Evolutionary conservation across 441 rosid genomes (phyloP).

Genomic region (Gossypium laxum): DNA sequence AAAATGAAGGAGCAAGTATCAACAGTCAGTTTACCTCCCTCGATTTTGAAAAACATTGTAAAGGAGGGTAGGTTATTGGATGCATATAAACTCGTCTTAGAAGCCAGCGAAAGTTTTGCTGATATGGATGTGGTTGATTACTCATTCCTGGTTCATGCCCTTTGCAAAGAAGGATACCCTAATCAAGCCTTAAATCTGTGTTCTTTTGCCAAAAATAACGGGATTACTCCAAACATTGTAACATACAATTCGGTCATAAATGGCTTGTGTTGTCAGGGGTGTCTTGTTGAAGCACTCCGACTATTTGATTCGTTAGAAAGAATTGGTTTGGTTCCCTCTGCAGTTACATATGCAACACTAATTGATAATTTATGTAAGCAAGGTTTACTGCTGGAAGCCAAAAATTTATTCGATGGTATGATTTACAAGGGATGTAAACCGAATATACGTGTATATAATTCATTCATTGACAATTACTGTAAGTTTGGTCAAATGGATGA

Average conservation of each 20-base stretch:
- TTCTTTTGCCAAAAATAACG: conserved; percentile 40
- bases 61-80: conserved; percentile 42
- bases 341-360: conserved; percentile 48
- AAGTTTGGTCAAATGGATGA: conserved; percentile 53
- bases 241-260: conserved; percentile 60
- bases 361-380: conserved; percentile 61
- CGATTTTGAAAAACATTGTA: conserved; percentile 37
- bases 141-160: conserved; percentile 49
- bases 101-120: conserved; percentile 32
- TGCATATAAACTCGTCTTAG: conserved; percentile 48
- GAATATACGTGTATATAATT: conserved; percentile 47
- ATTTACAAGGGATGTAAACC: conserved; percentile 35
- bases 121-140: conserved; percentile 53
- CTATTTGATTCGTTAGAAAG: conserved; percentile 69
- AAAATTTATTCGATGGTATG: conserved; percentile 49
- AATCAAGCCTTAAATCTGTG: conserved; percentile 56
- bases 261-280: conserved; percentile 69
- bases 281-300: conserved; percentile 73
- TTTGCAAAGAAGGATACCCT: conserved; percentile 60
- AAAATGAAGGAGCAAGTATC: conserved; percentile 26
- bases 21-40: conserved; percentile 26
- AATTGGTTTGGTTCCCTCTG: conserved; percentile 47
- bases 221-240: conserved; percentile 42
- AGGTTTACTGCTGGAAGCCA: conserved; percentile 57
- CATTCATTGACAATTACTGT: conserved; percentile 53